These are phyloP conservation scores for Pseudomicrostroma phylloplanum DNA, from an alignment of 1,284 basidiomycete species.

Conservation along the genomic window DNA sequence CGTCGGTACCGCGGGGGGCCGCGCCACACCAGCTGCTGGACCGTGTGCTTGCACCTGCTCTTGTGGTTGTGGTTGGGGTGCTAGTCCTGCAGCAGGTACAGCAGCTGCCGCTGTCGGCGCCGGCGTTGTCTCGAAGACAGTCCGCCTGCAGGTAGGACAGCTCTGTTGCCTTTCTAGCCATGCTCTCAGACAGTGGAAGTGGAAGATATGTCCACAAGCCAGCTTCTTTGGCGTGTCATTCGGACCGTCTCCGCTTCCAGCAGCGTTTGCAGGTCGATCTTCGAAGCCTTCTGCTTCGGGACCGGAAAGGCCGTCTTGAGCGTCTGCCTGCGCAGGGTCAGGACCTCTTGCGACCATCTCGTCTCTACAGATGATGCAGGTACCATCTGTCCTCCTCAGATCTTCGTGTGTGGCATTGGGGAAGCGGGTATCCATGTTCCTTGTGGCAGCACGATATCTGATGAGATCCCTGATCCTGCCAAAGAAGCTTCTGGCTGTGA, in stretches of 20 bases:
- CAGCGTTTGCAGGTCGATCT: background rate
- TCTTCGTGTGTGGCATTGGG: constrained; percentile 87
- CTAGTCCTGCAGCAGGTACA: constrained; percentile 6
- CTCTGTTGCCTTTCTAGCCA: constrained; percentile 91
- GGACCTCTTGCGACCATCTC: constrained; percentile 62
- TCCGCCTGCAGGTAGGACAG: constrained; percentile 92
- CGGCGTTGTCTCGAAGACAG: constrained; percentile 62
- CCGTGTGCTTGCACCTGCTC: background rate
- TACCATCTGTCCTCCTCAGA: constrained; percentile 75
- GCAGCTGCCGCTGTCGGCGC: constrained; percentile 3
- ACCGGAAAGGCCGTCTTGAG: background rate
- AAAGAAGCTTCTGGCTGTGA: constrained; percentile 85
- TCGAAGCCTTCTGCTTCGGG: constrained; percentile 4
- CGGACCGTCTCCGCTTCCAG: constrained; percentile 18
- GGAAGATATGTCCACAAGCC: constrained; percentile 93
- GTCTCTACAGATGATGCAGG: constrained; percentile 98
- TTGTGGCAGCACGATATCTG: constrained; percentile 85
- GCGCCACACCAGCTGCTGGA: background rate
- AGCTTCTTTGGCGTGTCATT: constrained; percentile 95
- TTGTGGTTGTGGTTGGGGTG: constrained; percentile 6
- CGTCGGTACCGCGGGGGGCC: background rate
- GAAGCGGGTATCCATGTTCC: constrained; percentile 94
- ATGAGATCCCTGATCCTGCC: constrained; percentile 75
- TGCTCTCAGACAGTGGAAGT: constrained; percentile 90
- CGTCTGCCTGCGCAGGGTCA: constrained; percentile 12